Base-by-base conservation (phyloP, 2,329 filamentous ascomycete genomes). In the Cladophialophora carrionii region DNA sequence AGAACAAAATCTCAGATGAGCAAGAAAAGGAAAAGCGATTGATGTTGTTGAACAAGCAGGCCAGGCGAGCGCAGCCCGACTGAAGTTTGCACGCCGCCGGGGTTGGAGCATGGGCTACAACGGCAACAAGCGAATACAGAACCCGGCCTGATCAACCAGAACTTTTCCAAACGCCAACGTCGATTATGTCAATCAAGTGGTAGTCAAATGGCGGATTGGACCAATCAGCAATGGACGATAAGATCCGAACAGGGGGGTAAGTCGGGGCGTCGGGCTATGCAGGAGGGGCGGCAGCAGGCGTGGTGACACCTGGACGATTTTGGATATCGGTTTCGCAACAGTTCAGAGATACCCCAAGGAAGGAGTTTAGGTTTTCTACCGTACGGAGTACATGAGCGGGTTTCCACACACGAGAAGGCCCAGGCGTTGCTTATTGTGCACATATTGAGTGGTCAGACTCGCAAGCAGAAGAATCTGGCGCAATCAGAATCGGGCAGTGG, bases 1-100 rank as follows among this genome's bases (percentile, higher is more conserved):
- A 61, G 51, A 62, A 67, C 31, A 60, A 57, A 43, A 52, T 70
- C 20, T 55, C 55, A 10, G 66, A 70, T 34, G 62, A 61, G 20
- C 61, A 63, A 17, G 55, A 66, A 37, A 65, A 62, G 58, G 57
- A 68, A 56, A 52, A 60, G 41, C 65, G 61, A 48, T n/a, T 26
- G 5, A 22, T 29, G 22, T 34, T 63, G 20, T 48, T 60, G 46
- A 56, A 61, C 34, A 58, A 53, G 37, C 49, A 4, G 41, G 26
- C 24, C 8, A 43, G 17, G 49, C 62, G 22, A 53, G 49, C 62
- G 51, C 56, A 46, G 12, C 59, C 32, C 20, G 8, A 26, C n/a
- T 51, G 31, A 63, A 24, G 60, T n/a, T n/a, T 17, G 2, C 26
- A 58, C 20, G 26, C 37, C 41, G 20, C 56, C 31, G 22, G 32